Conservation (phyloP, 495 filamentous ascomycete genomes). For the Neurospora hispaniola region DNA sequence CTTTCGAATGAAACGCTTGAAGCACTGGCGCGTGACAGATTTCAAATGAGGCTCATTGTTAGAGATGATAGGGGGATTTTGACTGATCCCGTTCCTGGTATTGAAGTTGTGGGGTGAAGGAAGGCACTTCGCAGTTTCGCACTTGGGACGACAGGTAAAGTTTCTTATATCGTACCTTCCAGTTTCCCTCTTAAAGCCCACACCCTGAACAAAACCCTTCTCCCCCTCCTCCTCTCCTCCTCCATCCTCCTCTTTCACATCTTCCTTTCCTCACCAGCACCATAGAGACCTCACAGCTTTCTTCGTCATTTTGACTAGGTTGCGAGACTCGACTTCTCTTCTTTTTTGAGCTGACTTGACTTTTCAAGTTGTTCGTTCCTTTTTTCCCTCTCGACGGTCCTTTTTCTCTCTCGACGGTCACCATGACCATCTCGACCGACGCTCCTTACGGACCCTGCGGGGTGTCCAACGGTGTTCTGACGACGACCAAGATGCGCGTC, state of each 20-base stretch:
- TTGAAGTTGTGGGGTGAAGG: background rate
- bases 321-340: background rate
- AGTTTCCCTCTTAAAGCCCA: background rate
- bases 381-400: background rate
- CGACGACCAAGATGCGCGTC: slow-evolving; percentile 12
- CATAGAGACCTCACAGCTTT: background rate
- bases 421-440: background rate
- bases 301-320: background rate
- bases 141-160: background rate
- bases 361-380: background rate
- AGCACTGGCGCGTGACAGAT: background rate
- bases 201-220: background rate
- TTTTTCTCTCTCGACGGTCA: background rate
- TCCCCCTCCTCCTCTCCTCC: background rate
- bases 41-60: background rate
- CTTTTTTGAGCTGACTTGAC: slow-evolving; percentile 1
- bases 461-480: background rate
- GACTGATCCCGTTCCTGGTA: background rate
- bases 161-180: background rate
- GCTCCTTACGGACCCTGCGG: background rate
- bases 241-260: background rate
- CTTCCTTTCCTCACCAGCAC: background rate
- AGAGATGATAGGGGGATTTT: background rate
- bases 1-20: background rate
- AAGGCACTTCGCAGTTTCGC: background rate